Conservation (phyloP, 495 filamentous ascomycete genomes). For the Pseudoneurospora amorphoporcata region DNA sequence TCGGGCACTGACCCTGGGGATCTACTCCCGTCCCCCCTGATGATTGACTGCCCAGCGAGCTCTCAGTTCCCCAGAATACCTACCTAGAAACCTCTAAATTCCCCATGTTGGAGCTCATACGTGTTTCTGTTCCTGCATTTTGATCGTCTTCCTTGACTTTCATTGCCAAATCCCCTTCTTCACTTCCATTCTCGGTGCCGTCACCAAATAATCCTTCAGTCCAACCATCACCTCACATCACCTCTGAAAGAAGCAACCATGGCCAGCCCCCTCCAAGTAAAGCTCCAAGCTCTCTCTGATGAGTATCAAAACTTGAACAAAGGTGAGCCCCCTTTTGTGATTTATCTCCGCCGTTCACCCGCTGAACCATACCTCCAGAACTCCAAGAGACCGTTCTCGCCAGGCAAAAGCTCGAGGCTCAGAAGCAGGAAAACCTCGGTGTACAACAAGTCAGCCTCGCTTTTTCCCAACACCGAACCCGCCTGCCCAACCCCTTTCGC, state of each 20-base stretch:
- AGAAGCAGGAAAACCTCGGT: slow-evolving; percentile 81
- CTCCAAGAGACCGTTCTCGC: slow-evolving; percentile 64
- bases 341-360: background rate
- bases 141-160: background rate
- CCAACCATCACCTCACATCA: background rate
- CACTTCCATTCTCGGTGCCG: background rate
- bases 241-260: slow-evolving; percentile 17
- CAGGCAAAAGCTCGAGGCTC: slow-evolving; percentile 88
- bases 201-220: background rate
- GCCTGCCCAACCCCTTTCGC: background rate
- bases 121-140: background rate
- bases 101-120: background rate
- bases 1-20: background rate
- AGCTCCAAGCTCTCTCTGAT: slow-evolving; percentile 71
- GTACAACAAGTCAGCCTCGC: slow-evolving; percentile 59
- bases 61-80: background rate
- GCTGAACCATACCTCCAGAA: slow-evolving; percentile 42
- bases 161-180: background rate
- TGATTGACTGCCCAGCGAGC: background rate
- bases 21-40: background rate
- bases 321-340: slow-evolving; percentile 35
- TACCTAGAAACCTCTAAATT: background rate
- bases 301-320: slow-evolving; percentile 80
- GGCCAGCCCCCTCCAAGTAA: slow-evolving; percentile 39
- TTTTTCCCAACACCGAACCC: background rate